Evolutionary conservation across 73 alveolate genomes (phyloP), one percentile per base, ranked within the genome.

Genomic region (Paramecium tetraurelia): DNA sequence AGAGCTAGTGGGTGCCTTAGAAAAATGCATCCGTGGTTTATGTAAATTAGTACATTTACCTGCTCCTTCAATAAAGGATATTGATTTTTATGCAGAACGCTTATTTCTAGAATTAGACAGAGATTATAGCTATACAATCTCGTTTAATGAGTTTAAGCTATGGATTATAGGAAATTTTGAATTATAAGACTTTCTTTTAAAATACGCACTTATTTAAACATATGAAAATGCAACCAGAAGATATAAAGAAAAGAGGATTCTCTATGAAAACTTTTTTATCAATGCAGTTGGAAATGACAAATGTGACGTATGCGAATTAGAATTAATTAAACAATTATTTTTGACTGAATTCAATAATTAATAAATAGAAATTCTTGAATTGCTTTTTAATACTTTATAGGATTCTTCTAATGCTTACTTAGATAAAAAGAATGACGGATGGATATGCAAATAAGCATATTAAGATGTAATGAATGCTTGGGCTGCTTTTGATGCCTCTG

Each of bases 401-500:
- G 93, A 31, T 85, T 85, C 77, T 29, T 58, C 58, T 46, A 35
- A 50, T 57, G 93, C 77, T 5, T 85, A 58, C 27, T 85, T 48
- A 57, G 63, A 85, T 29, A 29, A 85, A 12, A 57, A 38, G 5
- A 6, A 85, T 16, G 86, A 29, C 16, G 72, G 72, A 27, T 40
- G 33, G 38, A 85, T 85, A n/a, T 72, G 41, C n/a, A 85, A 57
- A 57, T 40, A 58, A 57, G 93, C 72, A 27, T 85, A 58, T 21
- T 31, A 36, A 9, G 93, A 85, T 57, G 86, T 85, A 5, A 85
- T 85, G 86, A 85, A 72, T 35, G 93, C 93, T 7, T 85, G 93
- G 93, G 50, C 71, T 31, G 93, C 93, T n/a, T 85, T 85, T 31
- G 77, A 72, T 85, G 92, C 92, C 16, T 58, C 85, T 57, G 92